Base-by-base conservation (phyloP, 2,329 filamentous ascomycete genomes). In the Phyllosticta paracitricarpa region DNA sequence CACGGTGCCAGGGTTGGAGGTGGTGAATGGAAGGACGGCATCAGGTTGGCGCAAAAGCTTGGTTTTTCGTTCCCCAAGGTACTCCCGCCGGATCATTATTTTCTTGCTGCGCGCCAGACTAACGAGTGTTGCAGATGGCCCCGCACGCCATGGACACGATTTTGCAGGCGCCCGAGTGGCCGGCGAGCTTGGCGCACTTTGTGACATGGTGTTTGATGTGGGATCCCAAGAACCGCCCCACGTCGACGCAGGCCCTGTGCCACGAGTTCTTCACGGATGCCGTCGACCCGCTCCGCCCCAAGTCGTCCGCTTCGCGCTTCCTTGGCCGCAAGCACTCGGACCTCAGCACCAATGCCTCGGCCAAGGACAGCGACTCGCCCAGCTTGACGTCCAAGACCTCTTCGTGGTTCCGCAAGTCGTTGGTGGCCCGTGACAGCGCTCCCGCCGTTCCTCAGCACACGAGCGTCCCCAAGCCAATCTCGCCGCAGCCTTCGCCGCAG, bases 151-250 rank as follows among this genome's bases (percentile, higher is more conserved):
- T 99, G 84, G 93, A 97, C 68, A 95, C 91, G 4, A 94, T 97
- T 66, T 81, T 99, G 7, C 91, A 91, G 71, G 74, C 89, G 26
- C 91, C 94, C 17, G 90, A 96, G 70, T 99, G 94, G 94, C 94
- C 94, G 5, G 78, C 87, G 1, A 88, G 91, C 22, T 81, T 99
- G 61, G 89, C 88, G 69, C 85, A 95, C 63, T 97, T 99, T 70
- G 94, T 99, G 63, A 99, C 94, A 17, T 97, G 91, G 91, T 99
- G 94, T 75, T 77, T 99, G 66, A 94, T 97, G 89, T 99, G 94
- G 94, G 94, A 99, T 74, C 94, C 94, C 10, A 95, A 92, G 78
- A 86, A 80, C 70, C 84, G 94, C 63, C 94, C 94, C 54, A 97
- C 92, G 3, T 97, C 93, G 1, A 86, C 88, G 0, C 92, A 99